These are phyloP conservation scores for Strigomonas galati DNA, from an alignment of 208 protist genomes.

Conservation along the genomic window DNA sequence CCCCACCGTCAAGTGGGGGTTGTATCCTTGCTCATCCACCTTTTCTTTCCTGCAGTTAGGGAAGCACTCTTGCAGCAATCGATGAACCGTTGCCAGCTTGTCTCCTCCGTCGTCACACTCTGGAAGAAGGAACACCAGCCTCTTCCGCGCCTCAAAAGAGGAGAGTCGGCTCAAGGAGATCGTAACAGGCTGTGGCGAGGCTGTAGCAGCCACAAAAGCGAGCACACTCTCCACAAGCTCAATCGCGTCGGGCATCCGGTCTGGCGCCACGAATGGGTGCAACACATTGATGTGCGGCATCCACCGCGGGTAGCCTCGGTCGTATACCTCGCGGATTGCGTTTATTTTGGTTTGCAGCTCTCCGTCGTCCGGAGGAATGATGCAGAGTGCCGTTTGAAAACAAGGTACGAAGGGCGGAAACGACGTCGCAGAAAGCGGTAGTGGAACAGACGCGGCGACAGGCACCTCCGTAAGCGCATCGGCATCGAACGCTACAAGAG, in stretches of 20 bases:
- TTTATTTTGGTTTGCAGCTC: constrained; percentile 14
- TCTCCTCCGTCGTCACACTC: constrained; percentile 6
- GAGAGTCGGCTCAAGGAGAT: background rate
- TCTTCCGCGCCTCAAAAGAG: constrained; percentile 12
- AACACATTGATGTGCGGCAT: constrained; percentile 25
- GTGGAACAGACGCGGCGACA: background rate
- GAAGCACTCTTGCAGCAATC: background rate
- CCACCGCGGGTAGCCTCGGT: constrained; percentile 20
- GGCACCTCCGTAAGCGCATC: background rate
- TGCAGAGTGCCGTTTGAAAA: constrained; percentile 13
- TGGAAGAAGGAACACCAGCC: constrained; percentile 10
- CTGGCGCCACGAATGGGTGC: constrained; percentile 14
- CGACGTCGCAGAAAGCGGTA: background rate
- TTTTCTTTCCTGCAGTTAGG: constrained; percentile 6
- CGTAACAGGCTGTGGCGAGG: background rate
- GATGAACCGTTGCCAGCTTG: background rate
- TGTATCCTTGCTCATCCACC: constrained; percentile 1
- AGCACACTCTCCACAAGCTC: constrained; percentile 1
- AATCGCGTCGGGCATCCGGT: constrained; percentile 7
- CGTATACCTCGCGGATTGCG: constrained; percentile 11
- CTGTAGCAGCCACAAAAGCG: background rate
- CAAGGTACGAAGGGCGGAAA: constrained; percentile 10
- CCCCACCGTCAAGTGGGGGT: constrained; percentile 14
- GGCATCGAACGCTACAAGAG: constrained; percentile 2
- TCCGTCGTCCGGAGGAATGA: constrained; percentile 7